Evolutionary conservation across 148 eudicot species (phyloP), one percentile per base, ranked within the genome.

Genomic region (Vaccinium macrocarpon): DNA sequence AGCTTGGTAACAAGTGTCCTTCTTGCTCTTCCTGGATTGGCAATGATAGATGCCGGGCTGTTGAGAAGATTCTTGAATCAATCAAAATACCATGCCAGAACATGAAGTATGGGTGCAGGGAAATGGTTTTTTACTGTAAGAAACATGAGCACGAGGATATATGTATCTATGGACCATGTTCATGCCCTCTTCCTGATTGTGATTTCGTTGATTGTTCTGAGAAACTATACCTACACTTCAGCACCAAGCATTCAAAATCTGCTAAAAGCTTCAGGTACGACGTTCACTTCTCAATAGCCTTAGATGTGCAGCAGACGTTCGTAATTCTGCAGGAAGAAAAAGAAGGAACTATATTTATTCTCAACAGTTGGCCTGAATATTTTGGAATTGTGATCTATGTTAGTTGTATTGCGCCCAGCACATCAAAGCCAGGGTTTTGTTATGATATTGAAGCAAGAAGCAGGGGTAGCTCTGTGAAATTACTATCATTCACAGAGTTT

Each of bases 41-140:
- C 49, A 83, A 85, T 78, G 86, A 87, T 74, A 90, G 98, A 21
- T 94, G 98, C 78, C 89, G 92, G 49, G 95, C 92, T n/a, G 84
- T 94, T 7, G 98, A 94, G 82, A 91, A 93, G 78, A 90, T 94
- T 52, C 84, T 94, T 74, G 98, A 93, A 85, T 90, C 94, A 14
- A 84, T 90, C 76, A 87, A 81, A 86, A 78, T 88, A 48, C 81
- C 92, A 66, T 93, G 98, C 81, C 84, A 74, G 61, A 91, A 94
- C 84, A 25, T 61, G 73, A 86, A 72, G 50, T 87, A 90, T 82
- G 95, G 98, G 14, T 94, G 98, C 89, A 84, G 35, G 46, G 88
- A 92, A 81, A 89, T 51, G 14, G 46, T 91, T n/a, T 87, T 29
- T 51, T 92, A 88, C 84, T 85, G 87, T 82, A 61, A 88, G 81